These are phyloP conservation scores for Camellia oleifera DNA, from an alignment of 179 eudicot genomes.

Conservation along the genomic window DNA sequence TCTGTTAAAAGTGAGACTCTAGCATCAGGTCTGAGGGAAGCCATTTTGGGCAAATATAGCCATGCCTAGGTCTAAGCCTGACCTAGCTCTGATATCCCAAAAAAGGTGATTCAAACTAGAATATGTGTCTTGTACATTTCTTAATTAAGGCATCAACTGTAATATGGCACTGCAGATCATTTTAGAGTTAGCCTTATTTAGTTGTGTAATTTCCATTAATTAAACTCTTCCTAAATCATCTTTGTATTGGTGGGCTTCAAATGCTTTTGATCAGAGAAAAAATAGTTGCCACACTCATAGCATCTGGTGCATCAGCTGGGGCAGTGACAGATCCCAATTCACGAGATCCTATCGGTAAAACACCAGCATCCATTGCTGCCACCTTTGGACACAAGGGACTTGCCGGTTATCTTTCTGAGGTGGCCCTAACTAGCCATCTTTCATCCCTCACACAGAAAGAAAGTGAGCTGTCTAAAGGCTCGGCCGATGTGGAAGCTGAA, in stretches of 20 bases:
- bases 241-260: neutral
- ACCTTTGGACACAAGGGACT: conserved; percentile 76
- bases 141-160: neutral
- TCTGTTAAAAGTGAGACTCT: too few relatives aligned
- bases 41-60: neutral
- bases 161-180: neutral
- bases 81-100: neutral
- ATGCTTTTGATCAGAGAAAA: conserved; percentile 59
- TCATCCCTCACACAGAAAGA: conserved; percentile 75
- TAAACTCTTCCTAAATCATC: too few relatives aligned
- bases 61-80: neutral
- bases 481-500: conserved; percentile 74
- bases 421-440: conserved; percentile 77
- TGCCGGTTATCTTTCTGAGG: conserved; percentile 91
- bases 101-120: neutral
- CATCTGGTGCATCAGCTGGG: conserved; percentile 88
- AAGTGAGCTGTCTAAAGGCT: conserved; percentile 61
- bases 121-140: neutral
- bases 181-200: neutral
- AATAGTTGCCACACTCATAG: conserved; percentile 86
- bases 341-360: conserved; percentile 79
- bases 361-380: conserved; percentile 81
- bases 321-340: conserved; percentile 85
- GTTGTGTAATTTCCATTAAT: too few relatives aligned
- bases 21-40: neutral